Evolutionary conservation across 2,329 filamentous ascomycete genomes (phyloP).

Genomic region (Fusarium sterilihyphosum): DNA sequence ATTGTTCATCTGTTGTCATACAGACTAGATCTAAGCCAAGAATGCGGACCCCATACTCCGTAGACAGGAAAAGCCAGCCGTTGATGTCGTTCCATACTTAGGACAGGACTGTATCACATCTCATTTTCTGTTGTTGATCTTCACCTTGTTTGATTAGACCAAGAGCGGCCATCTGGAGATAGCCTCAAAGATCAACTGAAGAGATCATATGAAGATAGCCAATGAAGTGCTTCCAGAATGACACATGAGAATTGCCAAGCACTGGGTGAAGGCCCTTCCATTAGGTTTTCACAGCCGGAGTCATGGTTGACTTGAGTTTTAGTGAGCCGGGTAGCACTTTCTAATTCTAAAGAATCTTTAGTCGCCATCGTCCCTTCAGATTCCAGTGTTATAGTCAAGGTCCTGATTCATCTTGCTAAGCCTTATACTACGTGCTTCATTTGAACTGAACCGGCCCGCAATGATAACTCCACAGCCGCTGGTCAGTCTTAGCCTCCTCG

Average conservation of each 20-base stretch:
- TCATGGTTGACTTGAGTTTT: not conserved
- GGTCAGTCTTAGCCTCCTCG: not conserved
- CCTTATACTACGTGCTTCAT: not conserved
- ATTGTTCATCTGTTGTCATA: not conserved
- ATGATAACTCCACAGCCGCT: conserved; percentile 17
- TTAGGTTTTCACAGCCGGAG: not conserved
- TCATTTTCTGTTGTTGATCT: not conserved
- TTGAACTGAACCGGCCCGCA: not conserved
- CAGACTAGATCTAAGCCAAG: not conserved
- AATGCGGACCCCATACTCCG: not conserved
- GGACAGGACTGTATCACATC: not conserved
- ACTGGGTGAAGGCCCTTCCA: not conserved
- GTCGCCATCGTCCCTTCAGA: too few relatives aligned
- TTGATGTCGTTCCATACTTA: conserved; percentile 17
- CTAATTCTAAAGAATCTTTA: not conserved
- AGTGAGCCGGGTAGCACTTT: too few relatives aligned
- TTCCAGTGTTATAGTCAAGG: too few relatives aligned
- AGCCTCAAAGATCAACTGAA: not conserved
- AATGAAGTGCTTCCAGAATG: not conserved
- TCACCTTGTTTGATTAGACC: not conserved
- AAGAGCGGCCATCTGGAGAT: not conserved
- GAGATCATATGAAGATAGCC: not conserved
- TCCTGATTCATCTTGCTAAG: not conserved
- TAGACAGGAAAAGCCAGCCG: not conserved
- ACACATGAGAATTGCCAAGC: not conserved